phyloP scores from a whole-genome alignment of 2,329 filamentous ascomycete species.

The Trichoderma koningii region DNA sequence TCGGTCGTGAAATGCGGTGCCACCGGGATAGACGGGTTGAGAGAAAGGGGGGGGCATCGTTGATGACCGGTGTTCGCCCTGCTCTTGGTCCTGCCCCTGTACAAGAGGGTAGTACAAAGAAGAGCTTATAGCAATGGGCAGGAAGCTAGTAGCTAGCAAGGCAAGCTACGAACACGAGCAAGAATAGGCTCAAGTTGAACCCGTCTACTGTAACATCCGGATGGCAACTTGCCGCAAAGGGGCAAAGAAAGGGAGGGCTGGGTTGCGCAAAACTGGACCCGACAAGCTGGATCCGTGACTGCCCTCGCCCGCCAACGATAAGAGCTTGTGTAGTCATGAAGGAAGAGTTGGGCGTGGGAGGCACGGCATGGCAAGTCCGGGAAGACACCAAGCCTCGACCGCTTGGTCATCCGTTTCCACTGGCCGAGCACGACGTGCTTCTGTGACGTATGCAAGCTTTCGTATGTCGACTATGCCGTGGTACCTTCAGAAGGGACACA shows the following conservation, averaged over 20 bases:
- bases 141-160: conserved; percentile 1
- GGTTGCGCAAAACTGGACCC: conserved; percentile 12
- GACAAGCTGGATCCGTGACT: conserved; percentile 23
- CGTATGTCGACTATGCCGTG: not conserved
- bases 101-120: not conserved
- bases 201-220: not conserved
- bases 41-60: too few species aligned
- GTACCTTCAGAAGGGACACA: not conserved
- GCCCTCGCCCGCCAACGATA: not conserved
- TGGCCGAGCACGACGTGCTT: not conserved
- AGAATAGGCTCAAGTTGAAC: not conserved
- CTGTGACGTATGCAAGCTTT: not conserved
- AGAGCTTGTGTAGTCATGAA: not conserved
- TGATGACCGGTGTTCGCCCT: not conserved
- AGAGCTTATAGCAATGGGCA: not conserved
- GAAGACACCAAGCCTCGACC: not conserved
- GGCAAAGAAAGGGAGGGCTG: not conserved
- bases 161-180: not conserved
- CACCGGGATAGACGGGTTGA: not conserved
- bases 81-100: not conserved
- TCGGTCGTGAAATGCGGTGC: not conserved
- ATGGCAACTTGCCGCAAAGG: not conserved
- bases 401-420: conserved; percentile 7
- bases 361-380: conserved; percentile 6
- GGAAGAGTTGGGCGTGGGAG: not conserved